phyloP scores from a whole-genome alignment of 2,329 filamentous ascomycete species.

The Colletotrichum australisinense region DNA sequence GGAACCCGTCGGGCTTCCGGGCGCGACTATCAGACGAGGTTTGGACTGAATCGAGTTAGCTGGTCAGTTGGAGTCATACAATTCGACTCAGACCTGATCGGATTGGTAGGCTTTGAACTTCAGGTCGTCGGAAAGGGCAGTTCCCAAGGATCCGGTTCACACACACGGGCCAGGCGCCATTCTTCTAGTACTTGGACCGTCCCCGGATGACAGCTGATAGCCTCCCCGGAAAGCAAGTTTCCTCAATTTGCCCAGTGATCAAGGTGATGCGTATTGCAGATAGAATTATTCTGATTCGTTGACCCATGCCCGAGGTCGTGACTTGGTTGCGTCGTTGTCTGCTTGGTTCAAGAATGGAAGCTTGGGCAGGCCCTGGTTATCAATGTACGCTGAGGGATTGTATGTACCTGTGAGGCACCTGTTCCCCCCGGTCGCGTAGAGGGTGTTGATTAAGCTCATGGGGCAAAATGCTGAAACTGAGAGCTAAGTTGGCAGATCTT shows the following conservation, averaged over 20 bases:
- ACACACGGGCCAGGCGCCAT: not conserved
- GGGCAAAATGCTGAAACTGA: not conserved
- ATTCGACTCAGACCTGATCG: conserved; percentile 10
- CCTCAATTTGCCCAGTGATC: not conserved
- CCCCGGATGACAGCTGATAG: not conserved
- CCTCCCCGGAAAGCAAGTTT: not conserved
- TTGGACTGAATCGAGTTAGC: not conserved
- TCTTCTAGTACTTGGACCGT: not conserved
- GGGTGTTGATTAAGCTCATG: not conserved
- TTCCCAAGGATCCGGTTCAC: not conserved
- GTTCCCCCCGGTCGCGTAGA: not conserved
- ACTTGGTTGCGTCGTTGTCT: not conserved
- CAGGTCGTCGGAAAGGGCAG: no score
- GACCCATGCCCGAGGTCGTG: not conserved
- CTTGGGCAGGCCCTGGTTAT: not conserved
- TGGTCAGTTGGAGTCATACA: conserved; percentile 16
- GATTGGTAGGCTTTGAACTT: not conserved
- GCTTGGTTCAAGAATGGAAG: not conserved
- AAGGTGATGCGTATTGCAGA: not conserved
- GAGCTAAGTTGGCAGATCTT: not conserved
- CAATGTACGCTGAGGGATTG: not conserved
- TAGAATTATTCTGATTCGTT: not conserved
- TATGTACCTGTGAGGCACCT: not conserved
- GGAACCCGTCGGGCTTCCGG: not conserved
- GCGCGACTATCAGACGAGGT: conserved; percentile 4